A percentile compares a stretch with the other conserved stretches of the same genome.
phyloP scores from a whole-genome alignment of 305 asterid species.

The Fraxinus albicans region DNA sequence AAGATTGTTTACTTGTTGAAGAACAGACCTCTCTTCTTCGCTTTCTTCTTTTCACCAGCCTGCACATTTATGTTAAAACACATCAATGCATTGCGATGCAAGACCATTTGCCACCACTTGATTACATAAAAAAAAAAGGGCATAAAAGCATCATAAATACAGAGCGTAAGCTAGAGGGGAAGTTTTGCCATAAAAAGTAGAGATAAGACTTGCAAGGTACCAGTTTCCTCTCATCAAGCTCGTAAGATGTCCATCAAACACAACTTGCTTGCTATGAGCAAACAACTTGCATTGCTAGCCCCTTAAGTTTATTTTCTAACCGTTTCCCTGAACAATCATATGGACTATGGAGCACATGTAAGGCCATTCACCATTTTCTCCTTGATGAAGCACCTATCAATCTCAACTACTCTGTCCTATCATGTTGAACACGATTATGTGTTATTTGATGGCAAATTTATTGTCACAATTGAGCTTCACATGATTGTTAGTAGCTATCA shows the following conservation, averaged over 20 bases:
- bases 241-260: neutral
- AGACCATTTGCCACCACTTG: neutral
- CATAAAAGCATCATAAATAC: neutral
- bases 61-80: slow-evolving; percentile 34
- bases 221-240: neutral
- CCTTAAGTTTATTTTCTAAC: neutral
- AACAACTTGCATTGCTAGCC: neutral
- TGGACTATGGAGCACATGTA: neutral
- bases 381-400: neutral
- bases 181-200: neutral
- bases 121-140: neutral
- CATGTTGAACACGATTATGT: neutral
- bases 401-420: neutral
- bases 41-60: slow-evolving; percentile 81
- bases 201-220: neutral
- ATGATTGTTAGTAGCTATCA: neutral
- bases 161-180: neutral
- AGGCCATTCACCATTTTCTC: neutral
- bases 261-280: neutral
- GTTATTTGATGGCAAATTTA: neutral
- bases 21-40: slow-evolving; percentile 64
- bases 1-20: slow-evolving; percentile 50
- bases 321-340: neutral
- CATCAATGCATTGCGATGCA: neutral
- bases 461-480: neutral